phyloP scores from a whole-genome alignment of 768 basidiomycete species.

The Tulasnella sp. region DNA sequence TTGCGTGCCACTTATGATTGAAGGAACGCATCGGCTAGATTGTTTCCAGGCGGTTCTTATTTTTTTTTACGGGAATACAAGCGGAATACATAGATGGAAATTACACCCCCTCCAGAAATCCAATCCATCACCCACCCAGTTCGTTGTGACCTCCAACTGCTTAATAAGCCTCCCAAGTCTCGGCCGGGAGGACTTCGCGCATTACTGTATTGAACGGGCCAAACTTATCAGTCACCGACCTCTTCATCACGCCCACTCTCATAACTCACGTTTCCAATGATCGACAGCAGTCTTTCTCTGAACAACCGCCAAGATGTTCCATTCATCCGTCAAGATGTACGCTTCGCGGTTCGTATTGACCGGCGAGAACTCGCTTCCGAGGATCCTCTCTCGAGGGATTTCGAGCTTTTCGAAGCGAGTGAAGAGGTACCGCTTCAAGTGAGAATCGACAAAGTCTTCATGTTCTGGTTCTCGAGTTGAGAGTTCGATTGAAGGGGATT shows the following conservation, averaged over 20 bases:
- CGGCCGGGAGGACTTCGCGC: conserved; percentile 12
- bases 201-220: not conserved
- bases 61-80: not conserved
- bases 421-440: conserved; percentile 56
- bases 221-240: not conserved
- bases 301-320: conserved; percentile 56
- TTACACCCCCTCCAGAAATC: not conserved
- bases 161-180: conserved; percentile 18
- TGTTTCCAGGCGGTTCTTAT: not conserved
- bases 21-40: not conserved
- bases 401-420: conserved; percentile 46
- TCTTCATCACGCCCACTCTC: not conserved
- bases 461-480: conserved; percentile 48
- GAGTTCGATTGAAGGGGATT: conserved; percentile 40
- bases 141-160: not conserved
- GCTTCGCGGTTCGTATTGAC: conserved; percentile 34
- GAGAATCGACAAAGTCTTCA: conserved; percentile 62
- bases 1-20: conserved; percentile 10
- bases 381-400: conserved; percentile 37
- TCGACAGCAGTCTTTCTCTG: conserved; percentile 56
- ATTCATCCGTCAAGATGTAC: conserved; percentile 54
- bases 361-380: conserved; percentile 25
- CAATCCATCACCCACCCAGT: not conserved
- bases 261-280: conserved; percentile 65
- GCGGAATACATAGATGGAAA: not conserved